A percentile compares a stretch with the other conserved stretches of the same genome.
phyloP scores from a whole-genome alignment of 306 rosid genomes.

The Mimosa pudica region DNA sequence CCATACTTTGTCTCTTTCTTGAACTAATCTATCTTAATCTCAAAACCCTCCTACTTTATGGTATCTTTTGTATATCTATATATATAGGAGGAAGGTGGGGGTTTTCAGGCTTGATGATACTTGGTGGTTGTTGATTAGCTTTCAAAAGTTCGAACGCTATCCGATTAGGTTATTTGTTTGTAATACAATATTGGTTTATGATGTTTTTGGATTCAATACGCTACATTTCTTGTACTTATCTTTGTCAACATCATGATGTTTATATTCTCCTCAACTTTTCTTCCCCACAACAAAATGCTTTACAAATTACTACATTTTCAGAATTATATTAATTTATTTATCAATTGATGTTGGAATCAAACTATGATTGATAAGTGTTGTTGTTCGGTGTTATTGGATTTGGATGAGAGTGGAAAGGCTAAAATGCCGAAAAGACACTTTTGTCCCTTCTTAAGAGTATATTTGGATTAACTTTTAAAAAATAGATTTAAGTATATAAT shows the following conservation, averaged over 20 bases:
- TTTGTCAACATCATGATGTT: background rate
- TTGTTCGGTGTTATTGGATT: background rate
- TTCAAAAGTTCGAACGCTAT: slow-evolving; percentile 1
- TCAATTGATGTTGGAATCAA: background rate
- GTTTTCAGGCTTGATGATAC: background rate
- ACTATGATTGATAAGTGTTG: background rate
- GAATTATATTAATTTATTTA: background rate
- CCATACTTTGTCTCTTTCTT: background rate
- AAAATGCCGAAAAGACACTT: background rate
- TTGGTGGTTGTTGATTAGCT: background rate
- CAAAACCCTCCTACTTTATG: background rate
- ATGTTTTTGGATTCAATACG: background rate
- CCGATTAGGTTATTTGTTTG: background rate
- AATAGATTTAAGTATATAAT: too few species aligned
- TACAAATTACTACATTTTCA: background rate
- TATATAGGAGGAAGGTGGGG: background rate
- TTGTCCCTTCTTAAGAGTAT: background rate
- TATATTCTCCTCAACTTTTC: background rate
- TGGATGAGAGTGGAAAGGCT: background rate
- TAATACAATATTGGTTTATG: background rate
- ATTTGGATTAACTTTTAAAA: too few species aligned
- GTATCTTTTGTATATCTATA: background rate
- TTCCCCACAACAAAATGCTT: background rate
- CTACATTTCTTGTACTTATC: background rate
- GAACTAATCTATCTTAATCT: background rate